Conservation (phyloP, 2,329 filamentous ascomycete genomes). For the Colletotrichum simmondsii region DNA sequence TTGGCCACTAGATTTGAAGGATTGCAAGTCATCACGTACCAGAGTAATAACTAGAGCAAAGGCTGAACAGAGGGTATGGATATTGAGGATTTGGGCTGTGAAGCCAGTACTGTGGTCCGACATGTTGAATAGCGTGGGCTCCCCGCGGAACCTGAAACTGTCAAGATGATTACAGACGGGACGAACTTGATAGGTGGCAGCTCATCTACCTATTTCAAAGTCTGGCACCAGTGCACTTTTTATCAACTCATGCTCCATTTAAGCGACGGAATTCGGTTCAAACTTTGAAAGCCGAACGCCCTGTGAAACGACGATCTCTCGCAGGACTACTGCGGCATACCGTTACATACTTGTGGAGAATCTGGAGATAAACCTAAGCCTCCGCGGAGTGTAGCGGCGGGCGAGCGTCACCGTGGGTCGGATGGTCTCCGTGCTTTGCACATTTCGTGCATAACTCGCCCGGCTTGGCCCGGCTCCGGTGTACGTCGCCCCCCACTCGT, state of each 20-base stretch:
- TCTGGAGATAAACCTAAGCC: not conserved
- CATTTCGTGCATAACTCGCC: not conserved
- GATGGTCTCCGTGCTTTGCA: not conserved
- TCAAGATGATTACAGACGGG: not conserved
- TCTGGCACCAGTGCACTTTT: not conserved
- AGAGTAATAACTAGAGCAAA: not conserved
- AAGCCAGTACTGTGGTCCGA: not conserved
- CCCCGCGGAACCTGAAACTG: not conserved
- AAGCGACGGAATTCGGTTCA: not conserved
- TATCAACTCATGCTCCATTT: not conserved
- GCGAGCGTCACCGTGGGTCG: not conserved
- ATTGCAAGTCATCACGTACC: not conserved
- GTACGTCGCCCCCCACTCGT: not conserved
- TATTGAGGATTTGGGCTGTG: not conserved
- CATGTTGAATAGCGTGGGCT: not conserved
- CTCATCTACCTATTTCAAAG: too few species aligned
- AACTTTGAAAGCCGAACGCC: not conserved
- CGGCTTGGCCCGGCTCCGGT: not conserved
- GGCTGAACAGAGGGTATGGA: not conserved
- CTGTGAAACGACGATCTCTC: not conserved
- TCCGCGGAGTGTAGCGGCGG: not conserved
- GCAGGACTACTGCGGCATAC: not conserved
- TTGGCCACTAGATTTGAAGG: not conserved
- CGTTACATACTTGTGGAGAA: not conserved
- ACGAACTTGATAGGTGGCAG: not conserved